Percentiles rank a stretch among this genome's conserved stretches.
Conservation (phyloP, 2,329 filamentous ascomycete species). For the Epicoccum nigrum region DNA sequence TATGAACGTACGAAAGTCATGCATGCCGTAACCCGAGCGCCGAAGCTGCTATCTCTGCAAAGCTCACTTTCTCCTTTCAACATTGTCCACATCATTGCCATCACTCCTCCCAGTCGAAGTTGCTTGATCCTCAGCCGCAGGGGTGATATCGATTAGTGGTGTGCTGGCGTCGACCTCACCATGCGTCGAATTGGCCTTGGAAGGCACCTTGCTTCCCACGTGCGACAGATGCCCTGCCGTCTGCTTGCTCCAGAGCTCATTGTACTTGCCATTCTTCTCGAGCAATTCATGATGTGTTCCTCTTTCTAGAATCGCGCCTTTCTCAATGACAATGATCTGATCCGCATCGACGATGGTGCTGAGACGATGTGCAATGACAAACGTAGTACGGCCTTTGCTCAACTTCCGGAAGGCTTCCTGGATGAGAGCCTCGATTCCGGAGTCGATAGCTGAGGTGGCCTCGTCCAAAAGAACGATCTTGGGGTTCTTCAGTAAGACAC, state of each 20-base stretch:
- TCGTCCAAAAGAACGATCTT: slow-evolving; percentile 87
- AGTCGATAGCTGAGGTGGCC: slow-evolving; percentile 85
- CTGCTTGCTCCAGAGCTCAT: slow-evolving; percentile 89
- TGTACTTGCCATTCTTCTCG: slow-evolving; percentile 72
- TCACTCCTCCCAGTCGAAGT: slow-evolving; percentile 22
- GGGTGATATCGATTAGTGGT: slow-evolving; percentile 34
- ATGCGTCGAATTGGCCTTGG: slow-evolving; percentile 24
- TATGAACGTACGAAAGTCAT: not conserved
- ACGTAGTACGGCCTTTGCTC: slow-evolving; percentile 67
- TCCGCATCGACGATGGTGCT: slow-evolving; percentile 87
- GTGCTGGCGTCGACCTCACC: slow-evolving; percentile 15
- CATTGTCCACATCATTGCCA: slow-evolving; percentile 6
- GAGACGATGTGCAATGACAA: slow-evolving; percentile 77
- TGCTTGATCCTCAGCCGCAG: slow-evolving; percentile 28
- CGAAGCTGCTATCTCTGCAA: not conserved
- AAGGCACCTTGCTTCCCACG: slow-evolving; percentile 23
- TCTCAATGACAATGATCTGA: slow-evolving; percentile 79
- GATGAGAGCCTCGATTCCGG: slow-evolving; percentile 70
- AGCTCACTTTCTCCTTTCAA: slow-evolving; percentile 22
- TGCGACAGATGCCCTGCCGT: slow-evolving; percentile 48
- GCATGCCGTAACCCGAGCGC: not conserved
- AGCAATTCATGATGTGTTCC: slow-evolving; percentile 82
- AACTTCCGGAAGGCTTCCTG: slow-evolving; percentile 66
- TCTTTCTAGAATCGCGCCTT: slow-evolving; percentile 76
- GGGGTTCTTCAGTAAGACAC: slow-evolving; percentile 78